Conservation (phyloP, 1,284 basidiomycete genomes). For the Ganoderma meredithae region DNA sequence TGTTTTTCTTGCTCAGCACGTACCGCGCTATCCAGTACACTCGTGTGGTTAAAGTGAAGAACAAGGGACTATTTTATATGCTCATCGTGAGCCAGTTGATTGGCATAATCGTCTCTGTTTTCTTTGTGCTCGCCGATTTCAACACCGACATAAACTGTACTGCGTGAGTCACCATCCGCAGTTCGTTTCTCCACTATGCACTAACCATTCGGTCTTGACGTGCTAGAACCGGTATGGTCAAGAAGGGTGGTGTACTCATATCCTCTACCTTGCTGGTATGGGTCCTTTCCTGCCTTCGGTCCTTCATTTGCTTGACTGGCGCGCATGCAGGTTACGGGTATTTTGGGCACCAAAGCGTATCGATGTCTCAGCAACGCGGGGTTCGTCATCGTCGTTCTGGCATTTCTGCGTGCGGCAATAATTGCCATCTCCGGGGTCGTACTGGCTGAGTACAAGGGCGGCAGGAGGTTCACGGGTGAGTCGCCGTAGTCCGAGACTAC, state of each 20-base stretch:
- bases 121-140: constrained; percentile 57
- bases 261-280: constrained; percentile 28
- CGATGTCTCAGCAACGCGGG: constrained; percentile 66
- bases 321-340: constrained; percentile 62
- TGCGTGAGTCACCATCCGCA: constrained; percentile 41
- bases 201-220: constrained; percentile 1
- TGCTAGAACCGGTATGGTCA: constrained; percentile 23
- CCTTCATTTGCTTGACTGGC: constrained; percentile 6
- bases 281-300: not conserved
- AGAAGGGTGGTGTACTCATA: constrained; percentile 22
- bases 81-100: constrained; percentile 64
- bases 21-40: constrained; percentile 59
- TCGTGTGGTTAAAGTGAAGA: constrained; percentile 63
- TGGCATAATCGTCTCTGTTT: constrained; percentile 53
- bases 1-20: constrained; percentile 64
- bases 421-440: constrained; percentile 52
- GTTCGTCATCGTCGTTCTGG: constrained; percentile 53
- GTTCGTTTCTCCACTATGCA: constrained; percentile 3
- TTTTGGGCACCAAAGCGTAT: constrained; percentile 72
- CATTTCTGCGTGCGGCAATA: constrained; percentile 51
- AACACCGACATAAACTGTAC: constrained; percentile 46
- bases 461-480: constrained; percentile 56
- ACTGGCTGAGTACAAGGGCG: constrained; percentile 46
- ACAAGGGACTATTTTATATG: constrained; percentile 64
- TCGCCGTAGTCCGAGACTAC: not conserved